Evolutionary conservation across 345 rosid species (phyloP).

Genomic region (Populus pruinosa): DNA sequence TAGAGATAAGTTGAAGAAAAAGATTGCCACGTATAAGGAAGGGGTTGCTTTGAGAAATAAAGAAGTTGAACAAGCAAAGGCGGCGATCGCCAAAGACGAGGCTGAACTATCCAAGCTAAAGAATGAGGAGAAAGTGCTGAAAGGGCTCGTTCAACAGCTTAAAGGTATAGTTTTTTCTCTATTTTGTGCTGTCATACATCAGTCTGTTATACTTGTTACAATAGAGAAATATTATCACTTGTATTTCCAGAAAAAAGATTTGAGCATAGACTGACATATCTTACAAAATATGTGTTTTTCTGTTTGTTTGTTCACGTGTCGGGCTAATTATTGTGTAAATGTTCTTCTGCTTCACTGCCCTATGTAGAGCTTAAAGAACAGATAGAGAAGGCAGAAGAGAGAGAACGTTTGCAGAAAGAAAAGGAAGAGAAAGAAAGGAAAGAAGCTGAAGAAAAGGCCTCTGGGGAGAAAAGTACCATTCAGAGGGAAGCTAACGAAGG

Average conservation of each 20-base stretch:
- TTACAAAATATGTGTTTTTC: background rate
- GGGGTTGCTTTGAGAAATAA: conserved; percentile 53
- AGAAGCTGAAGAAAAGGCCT: conserved; percentile 65
- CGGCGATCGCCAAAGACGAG: conserved; percentile 64
- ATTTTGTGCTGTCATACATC: background rate
- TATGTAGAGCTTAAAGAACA: conserved; percentile 72
- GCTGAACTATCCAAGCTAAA: conserved; percentile 63
- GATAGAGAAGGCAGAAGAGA: conserved; percentile 84
- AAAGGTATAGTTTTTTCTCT: conserved; percentile 49
- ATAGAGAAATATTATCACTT: background rate
- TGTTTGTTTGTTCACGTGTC: background rate
- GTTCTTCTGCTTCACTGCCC: conserved; percentile 15
- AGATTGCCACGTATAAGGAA: conserved; percentile 57
- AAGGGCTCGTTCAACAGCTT: conserved; percentile 69
- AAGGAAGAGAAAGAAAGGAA: conserved; percentile 66
- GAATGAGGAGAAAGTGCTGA: conserved; percentile 69
- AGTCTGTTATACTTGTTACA: background rate
- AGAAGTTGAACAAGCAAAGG: conserved; percentile 57
- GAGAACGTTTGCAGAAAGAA: conserved; percentile 64
- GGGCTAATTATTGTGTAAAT: conserved; percentile 5
- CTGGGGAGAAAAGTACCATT: conserved; percentile 30
- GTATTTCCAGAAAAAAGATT: conserved; percentile 3
- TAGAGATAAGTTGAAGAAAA: conserved; percentile 60
- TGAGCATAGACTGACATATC: background rate
- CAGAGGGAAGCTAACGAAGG: conserved; percentile 38